These are phyloP conservation scores for Colletotrichum trifolii DNA, from an alignment of 2,329 filamentous ascomycete genomes.

Conservation along the genomic window DNA sequence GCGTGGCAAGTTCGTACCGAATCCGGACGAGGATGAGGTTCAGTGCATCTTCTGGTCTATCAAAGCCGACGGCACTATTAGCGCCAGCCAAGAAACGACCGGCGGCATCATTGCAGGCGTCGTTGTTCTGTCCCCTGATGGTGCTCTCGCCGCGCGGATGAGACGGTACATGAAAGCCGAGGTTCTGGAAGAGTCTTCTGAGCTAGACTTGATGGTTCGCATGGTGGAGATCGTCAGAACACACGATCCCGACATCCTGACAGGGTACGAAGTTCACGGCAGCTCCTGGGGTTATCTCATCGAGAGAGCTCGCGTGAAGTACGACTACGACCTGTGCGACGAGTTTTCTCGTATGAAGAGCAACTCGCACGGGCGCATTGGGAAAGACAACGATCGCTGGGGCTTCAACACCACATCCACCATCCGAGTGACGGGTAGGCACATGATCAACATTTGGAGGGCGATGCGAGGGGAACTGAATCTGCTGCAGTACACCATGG, in stretches of 20 bases:
- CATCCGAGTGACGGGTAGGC: conserved; percentile 90
- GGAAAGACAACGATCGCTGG: conserved; percentile 89
- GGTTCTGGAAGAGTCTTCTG: conserved; percentile 79
- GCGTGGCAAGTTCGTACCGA: conserved; percentile 81
- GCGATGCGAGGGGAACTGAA: conserved; percentile 95
- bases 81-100: conserved; percentile 57
- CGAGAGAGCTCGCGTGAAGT: conserved; percentile 85
- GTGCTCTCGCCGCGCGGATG: conserved; percentile 69
- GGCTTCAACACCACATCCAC: conserved; percentile 94
- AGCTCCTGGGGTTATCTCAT: conserved; percentile 96
- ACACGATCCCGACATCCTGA: conserved; percentile 91
- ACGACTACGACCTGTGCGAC: conserved; percentile 90
- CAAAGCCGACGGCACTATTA: conserved; percentile 76
- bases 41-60: conserved; percentile 91
- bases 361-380: conserved; percentile 84
- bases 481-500: conserved; percentile 93
- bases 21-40: conserved; percentile 91
- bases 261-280: conserved; percentile 94
- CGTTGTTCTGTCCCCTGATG: conserved; percentile 74
- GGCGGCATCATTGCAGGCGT: conserved; percentile 73
- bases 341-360: conserved; percentile 91
- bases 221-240: conserved; percentile 87
- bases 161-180: conserved; percentile 70
- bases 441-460: conserved; percentile 97
- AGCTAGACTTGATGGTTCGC: conserved; percentile 86